A percentile compares a stretch with the other conserved stretches of the same genome.
These are phyloP conservation scores for Acanthamoeba triangularis DNA, from an alignment of 208 protist genomes.

Conservation along the genomic window DNA sequence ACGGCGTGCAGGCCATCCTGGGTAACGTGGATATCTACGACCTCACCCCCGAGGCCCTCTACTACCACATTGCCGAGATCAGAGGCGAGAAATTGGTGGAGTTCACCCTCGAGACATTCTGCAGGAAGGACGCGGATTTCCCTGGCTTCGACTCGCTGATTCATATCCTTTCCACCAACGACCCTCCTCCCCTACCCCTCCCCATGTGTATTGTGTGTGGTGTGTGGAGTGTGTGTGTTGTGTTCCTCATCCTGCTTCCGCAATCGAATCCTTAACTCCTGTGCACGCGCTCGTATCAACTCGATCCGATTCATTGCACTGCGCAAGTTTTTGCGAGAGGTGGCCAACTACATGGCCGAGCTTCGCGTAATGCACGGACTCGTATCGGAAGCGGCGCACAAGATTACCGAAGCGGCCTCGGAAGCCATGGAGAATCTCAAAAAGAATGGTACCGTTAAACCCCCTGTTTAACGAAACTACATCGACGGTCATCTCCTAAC, in stretches of 20 bases:
- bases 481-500: neutral
- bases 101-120: conserved; percentile 61
- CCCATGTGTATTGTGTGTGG: neutral
- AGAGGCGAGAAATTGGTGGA: conserved; percentile 75
- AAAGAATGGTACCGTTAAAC: conserved; percentile 26
- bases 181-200: neutral
- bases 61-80: conserved; percentile 69
- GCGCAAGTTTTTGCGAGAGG: conserved; percentile 46
- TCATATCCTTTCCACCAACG: conserved; percentile 53
- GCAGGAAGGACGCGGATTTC: conserved; percentile 1
- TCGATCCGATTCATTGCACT: conserved; percentile 36
- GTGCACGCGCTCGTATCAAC: conserved; percentile 32
- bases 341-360: conserved; percentile 71
- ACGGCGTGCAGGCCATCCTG: conserved; percentile 14
- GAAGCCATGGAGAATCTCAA: conserved; percentile 53
- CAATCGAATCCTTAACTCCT: conserved; percentile 19
- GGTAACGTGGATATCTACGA: conserved; percentile 69
- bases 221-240: neutral
- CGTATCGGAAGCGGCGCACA: conserved; percentile 60
- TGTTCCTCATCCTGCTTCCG: neutral
- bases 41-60: conserved; percentile 51
- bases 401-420: conserved; percentile 58
- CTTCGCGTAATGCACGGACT: conserved; percentile 50
- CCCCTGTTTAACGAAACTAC: neutral
- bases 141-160: conserved; percentile 72